Conservation (phyloP, 2,329 filamentous ascomycete species). For the Trichoderma hamatum region DNA sequence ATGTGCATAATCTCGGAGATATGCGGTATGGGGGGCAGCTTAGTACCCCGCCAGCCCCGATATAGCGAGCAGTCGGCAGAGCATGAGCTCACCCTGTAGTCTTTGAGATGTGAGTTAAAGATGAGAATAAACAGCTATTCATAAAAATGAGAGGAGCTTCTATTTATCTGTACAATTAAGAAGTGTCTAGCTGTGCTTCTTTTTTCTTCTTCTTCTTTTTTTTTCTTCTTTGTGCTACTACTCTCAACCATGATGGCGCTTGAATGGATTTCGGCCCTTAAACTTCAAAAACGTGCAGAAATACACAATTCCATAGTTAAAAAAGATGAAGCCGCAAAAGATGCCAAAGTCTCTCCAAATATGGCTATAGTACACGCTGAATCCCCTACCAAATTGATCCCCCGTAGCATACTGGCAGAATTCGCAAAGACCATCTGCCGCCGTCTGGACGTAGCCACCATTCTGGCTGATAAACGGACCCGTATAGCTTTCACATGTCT, state of each 20-base stretch:
- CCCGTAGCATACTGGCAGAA: conserved; percentile 66
- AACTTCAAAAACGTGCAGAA: conserved; percentile 46
- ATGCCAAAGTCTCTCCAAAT: conserved; percentile 70
- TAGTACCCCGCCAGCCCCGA: neutral
- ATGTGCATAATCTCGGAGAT: neutral
- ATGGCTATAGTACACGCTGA: conserved; percentile 63
- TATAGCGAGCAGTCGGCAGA: neutral
- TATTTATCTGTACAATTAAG: neutral
- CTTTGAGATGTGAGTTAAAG: too few species aligned
- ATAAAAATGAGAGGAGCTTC: neutral
- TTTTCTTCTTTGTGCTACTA: neutral
- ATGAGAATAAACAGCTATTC: neutral
- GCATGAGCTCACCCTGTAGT: neutral
- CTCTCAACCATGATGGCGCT: conserved; percentile 15
- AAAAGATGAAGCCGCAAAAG: conserved; percentile 64
- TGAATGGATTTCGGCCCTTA: conserved; percentile 44
- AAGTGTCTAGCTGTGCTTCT: neutral
- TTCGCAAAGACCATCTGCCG: conserved; percentile 60
- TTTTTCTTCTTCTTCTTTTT: neutral
- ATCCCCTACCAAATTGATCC: conserved; percentile 60
- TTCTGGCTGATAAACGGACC: conserved; percentile 53
- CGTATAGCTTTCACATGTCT: conserved; percentile 64
- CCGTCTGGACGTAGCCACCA: conserved; percentile 64
- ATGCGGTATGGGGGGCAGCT: neutral
- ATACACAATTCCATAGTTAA: conserved; percentile 58